phyloP scores from a whole-genome alignment of 768 basidiomycete genomes.

The Suillus tomentosus region DNA sequence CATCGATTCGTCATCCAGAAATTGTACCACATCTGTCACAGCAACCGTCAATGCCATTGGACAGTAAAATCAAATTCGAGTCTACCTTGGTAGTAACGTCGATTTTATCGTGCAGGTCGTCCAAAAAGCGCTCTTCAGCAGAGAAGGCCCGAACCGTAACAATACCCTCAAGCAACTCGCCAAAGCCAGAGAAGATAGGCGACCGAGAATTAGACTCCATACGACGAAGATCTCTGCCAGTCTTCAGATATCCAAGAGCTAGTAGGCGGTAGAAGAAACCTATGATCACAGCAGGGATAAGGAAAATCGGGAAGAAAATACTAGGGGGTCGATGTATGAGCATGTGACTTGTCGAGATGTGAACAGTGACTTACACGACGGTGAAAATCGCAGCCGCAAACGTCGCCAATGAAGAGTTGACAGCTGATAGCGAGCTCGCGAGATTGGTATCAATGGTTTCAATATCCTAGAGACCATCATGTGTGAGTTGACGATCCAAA shows the following conservation, averaged over 20 bases:
- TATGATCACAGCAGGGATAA: constrained; percentile 74
- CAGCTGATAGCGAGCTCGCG: constrained; percentile 66
- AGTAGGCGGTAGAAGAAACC: constrained; percentile 72
- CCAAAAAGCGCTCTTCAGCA: constrained; percentile 75
- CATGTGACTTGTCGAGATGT: constrained; percentile 19
- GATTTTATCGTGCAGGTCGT: constrained; percentile 70
- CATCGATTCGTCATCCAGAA: constrained; percentile 92
- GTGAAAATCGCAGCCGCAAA: constrained; percentile 78
- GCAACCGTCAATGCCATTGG: background rate
- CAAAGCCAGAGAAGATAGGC: constrained; percentile 83
- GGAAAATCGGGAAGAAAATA: constrained; percentile 78
- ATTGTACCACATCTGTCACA: constrained; percentile 71
- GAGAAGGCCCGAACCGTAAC: constrained; percentile 94
- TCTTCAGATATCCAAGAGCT: constrained; percentile 73
- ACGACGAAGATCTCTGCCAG: constrained; percentile 80
- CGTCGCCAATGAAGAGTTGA: constrained; percentile 76
- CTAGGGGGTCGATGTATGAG: constrained; percentile 31
- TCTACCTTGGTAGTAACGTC: constrained; percentile 75
- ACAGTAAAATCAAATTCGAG: background rate
- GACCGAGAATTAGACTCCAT: constrained; percentile 90
- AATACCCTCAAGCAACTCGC: constrained; percentile 83
- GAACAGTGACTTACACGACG: constrained; percentile 50
- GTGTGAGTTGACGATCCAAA: constrained; percentile 6
- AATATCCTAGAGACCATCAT: constrained; percentile 52
- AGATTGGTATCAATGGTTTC: constrained; percentile 84